Evolutionary conservation across 2,329 filamentous ascomycete genomes (phyloP).

Genomic region (Aureobasidium sp.): DNA sequence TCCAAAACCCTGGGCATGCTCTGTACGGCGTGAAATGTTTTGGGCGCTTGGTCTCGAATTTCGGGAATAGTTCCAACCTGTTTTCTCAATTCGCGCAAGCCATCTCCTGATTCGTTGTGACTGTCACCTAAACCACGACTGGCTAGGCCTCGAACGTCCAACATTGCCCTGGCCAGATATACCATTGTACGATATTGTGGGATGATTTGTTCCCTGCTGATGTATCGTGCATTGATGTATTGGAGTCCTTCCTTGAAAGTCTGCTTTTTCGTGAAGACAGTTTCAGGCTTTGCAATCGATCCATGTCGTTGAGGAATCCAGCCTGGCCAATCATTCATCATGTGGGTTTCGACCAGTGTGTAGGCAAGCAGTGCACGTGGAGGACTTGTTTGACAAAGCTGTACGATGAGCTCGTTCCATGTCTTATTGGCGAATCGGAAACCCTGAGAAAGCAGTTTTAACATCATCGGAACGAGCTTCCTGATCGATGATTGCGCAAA

Average conservation of each 20-base stretch:
- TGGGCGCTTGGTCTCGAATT: slow-evolving; percentile 41
- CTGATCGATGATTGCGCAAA: slow-evolving; percentile 48
- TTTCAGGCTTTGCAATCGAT: slow-evolving; percentile 27
- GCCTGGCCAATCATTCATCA: slow-evolving; percentile 83
- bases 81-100: slow-evolving; percentile 30
- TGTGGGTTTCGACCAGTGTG: slow-evolving; percentile 74
- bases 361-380: slow-evolving; percentile 72
- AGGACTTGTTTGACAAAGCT: slow-evolving; percentile 58
- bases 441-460: slow-evolving; percentile 65
- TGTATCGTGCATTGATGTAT: slow-evolving; percentile 33
- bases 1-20: slow-evolving; percentile 45
- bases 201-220: slow-evolving; percentile 32
- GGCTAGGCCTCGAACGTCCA: slow-evolving; percentile 40
- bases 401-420: slow-evolving; percentile 82
- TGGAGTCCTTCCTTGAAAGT: slow-evolving; percentile 28
- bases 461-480: slow-evolving; percentile 40
- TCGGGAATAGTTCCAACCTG: slow-evolving; percentile 34
- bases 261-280: slow-evolving; percentile 30
- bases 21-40: slow-evolving; percentile 46
- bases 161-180: slow-evolving; percentile 41
- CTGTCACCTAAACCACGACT: slow-evolving; percentile 33
- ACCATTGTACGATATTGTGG: slow-evolving; percentile 51
- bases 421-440: slow-evolving; percentile 80
- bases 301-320: slow-evolving; percentile 56
- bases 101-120: slow-evolving; percentile 26